Percentiles rank a stretch among this genome's conserved stretches.
Conservation (phyloP, 805 yeast genomes). For the Helenozyma baotianmanensis region DNA sequence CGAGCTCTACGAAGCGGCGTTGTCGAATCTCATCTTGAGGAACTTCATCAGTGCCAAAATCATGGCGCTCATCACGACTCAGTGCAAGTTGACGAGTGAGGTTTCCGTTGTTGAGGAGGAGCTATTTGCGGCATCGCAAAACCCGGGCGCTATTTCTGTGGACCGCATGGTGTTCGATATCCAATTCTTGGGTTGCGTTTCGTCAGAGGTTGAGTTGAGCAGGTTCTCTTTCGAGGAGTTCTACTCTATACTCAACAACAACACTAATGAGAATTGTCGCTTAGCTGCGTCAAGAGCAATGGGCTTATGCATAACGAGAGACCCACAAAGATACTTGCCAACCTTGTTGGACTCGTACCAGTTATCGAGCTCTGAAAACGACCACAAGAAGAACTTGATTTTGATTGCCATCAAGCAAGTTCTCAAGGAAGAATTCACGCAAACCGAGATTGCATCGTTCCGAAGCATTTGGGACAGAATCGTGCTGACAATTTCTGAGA, state of each 20-base stretch:
- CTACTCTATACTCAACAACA: conserved; percentile 22
- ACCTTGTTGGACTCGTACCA: conserved; percentile 24
- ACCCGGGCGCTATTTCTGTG: background rate
- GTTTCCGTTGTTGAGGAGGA: conserved; percentile 24
- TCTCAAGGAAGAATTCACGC: conserved; percentile 12
- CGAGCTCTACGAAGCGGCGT: conserved; percentile 5
- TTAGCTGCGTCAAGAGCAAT: conserved; percentile 49
- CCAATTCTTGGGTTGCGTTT: conserved; percentile 48
- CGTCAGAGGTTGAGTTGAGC: conserved; percentile 13
- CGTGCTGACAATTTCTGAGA: conserved; percentile 4
- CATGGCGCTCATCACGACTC: conserved; percentile 25
- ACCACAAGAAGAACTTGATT: conserved; percentile 9
- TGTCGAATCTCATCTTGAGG: conserved; percentile 13
- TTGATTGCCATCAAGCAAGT: conserved; percentile 20
- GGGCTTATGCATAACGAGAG: conserved; percentile 44
- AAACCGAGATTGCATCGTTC: conserved; percentile 1
- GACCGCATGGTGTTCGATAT: conserved; percentile 28
- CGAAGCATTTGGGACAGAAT: conserved; percentile 11
- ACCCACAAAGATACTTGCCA: conserved; percentile 36
- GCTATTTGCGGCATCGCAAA: conserved; percentile 15
- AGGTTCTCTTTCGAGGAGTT: conserved; percentile 32
- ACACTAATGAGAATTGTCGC: conserved; percentile 32
- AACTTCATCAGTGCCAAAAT: conserved; percentile 26
- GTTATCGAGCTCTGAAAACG: conserved; percentile 3
- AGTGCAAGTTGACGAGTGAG: conserved; percentile 15